Base-by-base conservation (phyloP, 805 yeast species). In the Jamesozyma spencerorum region DNA sequence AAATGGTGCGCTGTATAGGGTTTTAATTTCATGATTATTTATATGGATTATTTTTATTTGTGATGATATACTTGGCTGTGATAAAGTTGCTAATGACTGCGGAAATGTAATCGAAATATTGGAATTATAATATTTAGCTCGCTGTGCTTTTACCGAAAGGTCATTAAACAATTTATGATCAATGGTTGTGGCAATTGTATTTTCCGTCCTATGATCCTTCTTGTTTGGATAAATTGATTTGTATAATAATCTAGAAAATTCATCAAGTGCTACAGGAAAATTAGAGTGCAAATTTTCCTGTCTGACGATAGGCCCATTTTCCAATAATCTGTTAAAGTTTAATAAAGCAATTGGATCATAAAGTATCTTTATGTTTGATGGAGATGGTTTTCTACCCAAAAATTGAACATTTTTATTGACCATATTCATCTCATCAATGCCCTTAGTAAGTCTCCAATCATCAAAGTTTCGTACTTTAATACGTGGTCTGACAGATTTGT, bases 1-100 rank as follows among this genome's bases (percentile, higher is more conserved):
- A 56, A 85, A 92, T 1, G 97, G 97, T 0, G 96, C 79, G 3
- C 84, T 75, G 60, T 84, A 88, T 95, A 97, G 86, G 0, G 96
- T 85, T 45, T 81, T 83, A 20, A 92, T 84, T 55, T 82, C 87
- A 58, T 64, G 75, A 34, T 72, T 72, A 28, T 86, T 75, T 48
- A 88, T 77, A 50, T 79, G 86, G 18, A 88, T 79, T 41, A 74
- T 74, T 37, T 72, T 69, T 32, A 83, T 72, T 43, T 46, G 28
- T 7, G 49, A 71, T 68, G 18, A 72, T 65, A 38, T 62, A 7
- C 19, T 31, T 27, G 43, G 31, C 12, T 10, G 5, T 11, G 30
- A 30, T 27, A 17, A n/a, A 41, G 37, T 51, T 39, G 38, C 26
- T 6, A 29, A 20, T 24, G 34, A 31, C 12, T 53, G 46, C 44